Conservation (phyloP, 805 yeast species). For the Wickerhamiella australiensis region DNA sequence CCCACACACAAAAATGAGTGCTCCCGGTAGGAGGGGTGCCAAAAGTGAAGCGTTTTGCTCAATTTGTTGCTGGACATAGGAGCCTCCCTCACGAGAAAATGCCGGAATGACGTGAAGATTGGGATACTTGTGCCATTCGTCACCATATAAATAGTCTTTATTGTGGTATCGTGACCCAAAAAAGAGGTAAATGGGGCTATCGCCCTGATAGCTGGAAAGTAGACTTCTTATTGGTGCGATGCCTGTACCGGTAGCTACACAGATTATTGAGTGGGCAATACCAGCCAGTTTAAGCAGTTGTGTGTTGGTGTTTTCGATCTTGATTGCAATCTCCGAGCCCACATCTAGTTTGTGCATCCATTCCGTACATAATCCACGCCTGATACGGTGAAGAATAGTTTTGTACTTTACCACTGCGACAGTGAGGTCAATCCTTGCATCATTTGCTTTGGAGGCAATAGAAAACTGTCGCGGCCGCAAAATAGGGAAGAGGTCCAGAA, state of each 20-base stretch:
- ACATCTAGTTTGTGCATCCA: slow-evolving; percentile 46
- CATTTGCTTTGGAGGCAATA: slow-evolving; percentile 46
- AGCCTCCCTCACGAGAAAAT: slow-evolving; percentile 37
- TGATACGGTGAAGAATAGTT: slow-evolving; percentile 61
- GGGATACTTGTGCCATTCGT: slow-evolving; percentile 37
- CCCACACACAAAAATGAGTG: slow-evolving; percentile 73
- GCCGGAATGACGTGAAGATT: slow-evolving; percentile 31
- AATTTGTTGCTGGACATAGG: slow-evolving; percentile 70
- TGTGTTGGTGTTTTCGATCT: slow-evolving; percentile 36
- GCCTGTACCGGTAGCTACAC: slow-evolving; percentile 93
- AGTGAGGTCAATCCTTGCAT: slow-evolving; percentile 44
- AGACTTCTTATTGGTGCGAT: slow-evolving; percentile 82
- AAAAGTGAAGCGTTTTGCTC: slow-evolving; percentile 40
- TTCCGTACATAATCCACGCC: slow-evolving; percentile 73
- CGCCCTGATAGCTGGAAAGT: slow-evolving; percentile 26
- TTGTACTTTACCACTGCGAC: slow-evolving; percentile 78
- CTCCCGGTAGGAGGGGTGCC: slow-evolving; percentile 43
- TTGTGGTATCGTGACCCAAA: slow-evolving; percentile 58
- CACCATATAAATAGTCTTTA: slow-evolving; percentile 58
- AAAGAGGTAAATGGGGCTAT: slow-evolving; percentile 41
- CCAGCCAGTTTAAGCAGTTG: slow-evolving; percentile 22
- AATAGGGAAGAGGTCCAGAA: slow-evolving; percentile 66
- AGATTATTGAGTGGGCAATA: slow-evolving; percentile 40
- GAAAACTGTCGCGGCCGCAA: slow-evolving; percentile 76
- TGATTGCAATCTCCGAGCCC: slow-evolving; percentile 37